A percentile compares a stretch with the other conserved stretches of the same genome.
These are phyloP conservation scores for Acanthamoeba triangularis DNA, from an alignment of 208 protist genomes.

Conservation along the genomic window DNA sequence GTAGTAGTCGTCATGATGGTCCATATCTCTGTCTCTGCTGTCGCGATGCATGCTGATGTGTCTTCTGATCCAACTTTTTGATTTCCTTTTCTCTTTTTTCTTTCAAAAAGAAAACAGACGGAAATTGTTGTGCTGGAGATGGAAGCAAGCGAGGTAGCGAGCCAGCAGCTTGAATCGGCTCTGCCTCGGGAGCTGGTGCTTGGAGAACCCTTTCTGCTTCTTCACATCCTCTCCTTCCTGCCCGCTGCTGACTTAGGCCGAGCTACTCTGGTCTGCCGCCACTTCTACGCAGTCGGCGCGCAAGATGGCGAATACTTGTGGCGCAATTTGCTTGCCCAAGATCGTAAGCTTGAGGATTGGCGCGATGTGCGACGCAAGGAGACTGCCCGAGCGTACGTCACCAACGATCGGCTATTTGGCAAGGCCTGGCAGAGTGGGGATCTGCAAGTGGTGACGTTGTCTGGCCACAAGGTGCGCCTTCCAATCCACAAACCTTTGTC, in stretches of 20 bases:
- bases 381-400: neutral
- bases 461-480: neutral
- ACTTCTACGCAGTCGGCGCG: neutral
- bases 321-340: neutral
- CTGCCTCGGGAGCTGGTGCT: neutral
- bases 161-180: too few relatives aligned
- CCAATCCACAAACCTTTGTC: too few relatives aligned
- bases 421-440: neutral
- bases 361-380: neutral
- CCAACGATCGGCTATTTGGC: neutral
- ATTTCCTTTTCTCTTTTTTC: too few relatives aligned
- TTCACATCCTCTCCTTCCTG: conserved; percentile 51
- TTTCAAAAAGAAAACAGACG: neutral
- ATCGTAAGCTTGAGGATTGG: neutral
- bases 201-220: neutral
- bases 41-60: neutral
- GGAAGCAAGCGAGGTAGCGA: neutral
- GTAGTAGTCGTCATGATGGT: neutral
- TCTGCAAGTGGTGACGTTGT: conserved; percentile 4
- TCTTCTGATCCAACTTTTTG: too few relatives aligned
- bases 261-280: conserved; percentile 36
- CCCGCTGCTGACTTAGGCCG: neutral
- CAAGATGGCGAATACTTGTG: neutral
- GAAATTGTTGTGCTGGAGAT: neutral
- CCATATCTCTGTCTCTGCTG: neutral